phyloP scores from a whole-genome alignment of 1,284 basidiomycete genomes.

The Ganoderma multipileum region DNA sequence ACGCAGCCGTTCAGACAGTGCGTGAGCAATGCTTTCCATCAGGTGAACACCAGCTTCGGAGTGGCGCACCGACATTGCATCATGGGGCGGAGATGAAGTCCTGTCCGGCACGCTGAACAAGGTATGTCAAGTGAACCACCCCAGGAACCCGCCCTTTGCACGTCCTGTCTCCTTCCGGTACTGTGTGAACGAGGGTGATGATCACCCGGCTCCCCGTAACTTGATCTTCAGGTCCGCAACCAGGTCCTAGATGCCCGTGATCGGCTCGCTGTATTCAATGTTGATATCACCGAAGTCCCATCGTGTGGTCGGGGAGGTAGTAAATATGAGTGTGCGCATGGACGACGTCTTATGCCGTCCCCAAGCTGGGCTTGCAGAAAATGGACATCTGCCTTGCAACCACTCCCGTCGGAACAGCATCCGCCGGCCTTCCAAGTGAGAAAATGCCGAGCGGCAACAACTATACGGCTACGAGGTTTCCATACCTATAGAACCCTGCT shows the following conservation, averaged over 20 bases:
- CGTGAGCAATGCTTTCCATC: neutral
- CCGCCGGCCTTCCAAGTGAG: neutral
- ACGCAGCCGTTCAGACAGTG: neutral
- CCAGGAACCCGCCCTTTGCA: neutral
- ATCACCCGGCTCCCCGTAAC: neutral
- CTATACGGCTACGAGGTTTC: neutral
- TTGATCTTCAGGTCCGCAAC: neutral
- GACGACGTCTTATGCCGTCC: neutral
- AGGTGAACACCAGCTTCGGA: neutral
- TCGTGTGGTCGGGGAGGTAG: neutral
- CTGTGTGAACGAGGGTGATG: neutral
- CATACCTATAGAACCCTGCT: neutral
- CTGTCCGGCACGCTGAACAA: constrained; percentile 1
- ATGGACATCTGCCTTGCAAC: neutral
- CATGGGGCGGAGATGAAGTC: neutral
- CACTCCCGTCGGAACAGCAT: neutral
- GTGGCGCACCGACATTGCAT: neutral
- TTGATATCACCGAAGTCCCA: neutral
- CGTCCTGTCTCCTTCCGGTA: neutral
- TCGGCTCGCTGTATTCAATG: neutral
- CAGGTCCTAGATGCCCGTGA: neutral
- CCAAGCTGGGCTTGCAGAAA: neutral
- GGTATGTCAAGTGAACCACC: constrained; percentile 5
- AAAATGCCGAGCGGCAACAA: neutral
- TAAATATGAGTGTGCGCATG: neutral